These are phyloP conservation scores for Talaromyces amestolkiae DNA, from an alignment of 2,329 filamentous ascomycete genomes.

Conservation along the genomic window DNA sequence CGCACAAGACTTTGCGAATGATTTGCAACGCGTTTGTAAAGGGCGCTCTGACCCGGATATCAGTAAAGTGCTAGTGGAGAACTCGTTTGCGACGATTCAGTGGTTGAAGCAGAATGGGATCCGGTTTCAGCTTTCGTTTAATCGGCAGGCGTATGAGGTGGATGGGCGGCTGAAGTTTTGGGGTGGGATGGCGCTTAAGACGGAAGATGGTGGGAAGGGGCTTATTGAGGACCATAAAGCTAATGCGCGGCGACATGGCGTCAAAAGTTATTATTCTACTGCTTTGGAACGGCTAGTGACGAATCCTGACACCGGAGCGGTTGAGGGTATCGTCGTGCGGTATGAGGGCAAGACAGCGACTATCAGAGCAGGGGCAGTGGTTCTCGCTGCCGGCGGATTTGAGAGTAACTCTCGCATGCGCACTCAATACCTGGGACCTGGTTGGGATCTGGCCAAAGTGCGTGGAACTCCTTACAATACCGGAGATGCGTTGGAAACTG, in stretches of 20 bases:
- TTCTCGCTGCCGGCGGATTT: conserved; percentile 58
- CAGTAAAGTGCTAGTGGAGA: conserved; percentile 49
- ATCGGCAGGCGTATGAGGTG: conserved; percentile 65
- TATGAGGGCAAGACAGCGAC: conserved; percentile 16
- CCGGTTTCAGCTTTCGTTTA: conserved; percentile 61
- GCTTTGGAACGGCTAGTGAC: conserved; percentile 35
- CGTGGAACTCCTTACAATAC: conserved; percentile 65
- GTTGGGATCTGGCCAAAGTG: conserved; percentile 62
- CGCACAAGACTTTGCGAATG: conserved; percentile 52
- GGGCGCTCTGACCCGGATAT: conserved; percentile 54
- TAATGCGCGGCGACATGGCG: conserved; percentile 44
- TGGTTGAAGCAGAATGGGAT: conserved; percentile 58
- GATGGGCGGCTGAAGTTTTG: conserved; percentile 62
- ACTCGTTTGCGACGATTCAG: conserved; percentile 52
- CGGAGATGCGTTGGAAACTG: conserved; percentile 57
- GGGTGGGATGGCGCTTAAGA: conserved; percentile 63
- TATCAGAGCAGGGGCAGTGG: conserved; percentile 26
- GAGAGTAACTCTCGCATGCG: conserved; percentile 60
- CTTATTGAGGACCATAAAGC: conserved; percentile 51
- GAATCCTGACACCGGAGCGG: conserved; percentile 22
- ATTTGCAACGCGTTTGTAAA: conserved; percentile 57
- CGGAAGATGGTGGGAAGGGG: conserved; percentile 59
- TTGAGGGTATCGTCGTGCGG: conserved; percentile 26
- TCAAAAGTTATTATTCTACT: conserved; percentile 50
- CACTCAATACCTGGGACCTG: conserved; percentile 54